These are phyloP conservation scores for Rubia yunnanensis DNA, from an alignment of 257 asterid genomes.

Conservation along the genomic window DNA sequence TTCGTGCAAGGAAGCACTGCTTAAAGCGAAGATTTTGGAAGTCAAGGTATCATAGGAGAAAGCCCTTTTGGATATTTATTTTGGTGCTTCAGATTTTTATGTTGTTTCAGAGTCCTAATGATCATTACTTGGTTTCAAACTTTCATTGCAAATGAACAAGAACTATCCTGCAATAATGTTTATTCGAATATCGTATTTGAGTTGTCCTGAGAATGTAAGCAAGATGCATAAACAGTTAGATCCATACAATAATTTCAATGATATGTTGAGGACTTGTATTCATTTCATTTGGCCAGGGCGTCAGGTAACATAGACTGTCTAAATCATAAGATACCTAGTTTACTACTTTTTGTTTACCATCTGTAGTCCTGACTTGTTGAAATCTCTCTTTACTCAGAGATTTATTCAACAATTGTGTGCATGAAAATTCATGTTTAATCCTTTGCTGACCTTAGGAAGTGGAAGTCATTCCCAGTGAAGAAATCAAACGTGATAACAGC, in stretches of 20 bases:
- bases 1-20: constrained; percentile 59
- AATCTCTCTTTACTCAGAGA: background rate
- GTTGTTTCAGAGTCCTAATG: background rate
- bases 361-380: background rate
- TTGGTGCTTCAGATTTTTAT: background rate
- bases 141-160: background rate
- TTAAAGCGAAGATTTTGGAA: constrained; percentile 44
- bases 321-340: background rate
- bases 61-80: background rate
- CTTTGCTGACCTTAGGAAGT: constrained; percentile 13
- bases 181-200: background rate
- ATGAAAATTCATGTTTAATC: background rate
- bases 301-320: background rate
- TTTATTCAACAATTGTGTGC: too few species aligned
- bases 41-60: constrained; percentile 8
- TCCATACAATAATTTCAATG: background rate
- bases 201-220: background rate
- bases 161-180: background rate
- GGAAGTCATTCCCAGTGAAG: constrained; percentile 24
- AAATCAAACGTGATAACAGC: constrained; percentile 21
- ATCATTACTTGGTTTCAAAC: too few species aligned
- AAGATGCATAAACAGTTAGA: background rate
- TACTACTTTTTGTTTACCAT: background rate
- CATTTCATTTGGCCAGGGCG: background rate
- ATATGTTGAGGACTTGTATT: background rate